These are phyloP conservation scores for Blastocystis sp. DNA, from an alignment of 352 stramenopile species.

Conservation along the genomic window DNA sequence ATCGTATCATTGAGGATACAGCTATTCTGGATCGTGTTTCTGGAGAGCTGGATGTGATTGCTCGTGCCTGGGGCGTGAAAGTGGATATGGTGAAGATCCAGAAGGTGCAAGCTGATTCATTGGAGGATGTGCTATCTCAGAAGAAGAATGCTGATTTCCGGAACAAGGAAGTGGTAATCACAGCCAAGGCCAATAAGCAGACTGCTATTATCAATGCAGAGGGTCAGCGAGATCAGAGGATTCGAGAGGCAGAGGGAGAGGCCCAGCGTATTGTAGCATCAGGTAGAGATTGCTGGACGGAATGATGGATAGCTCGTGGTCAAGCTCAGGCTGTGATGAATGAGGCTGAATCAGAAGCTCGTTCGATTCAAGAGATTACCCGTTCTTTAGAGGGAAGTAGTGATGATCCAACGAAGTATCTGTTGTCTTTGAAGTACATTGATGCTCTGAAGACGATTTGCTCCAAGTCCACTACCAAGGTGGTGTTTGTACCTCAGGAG, in stretches of 20 bases:
- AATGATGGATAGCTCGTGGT: conserved; percentile 64
- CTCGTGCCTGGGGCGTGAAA: conserved; percentile 65
- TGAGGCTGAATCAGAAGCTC: conserved; percentile 65
- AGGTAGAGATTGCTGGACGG: conserved; percentile 14
- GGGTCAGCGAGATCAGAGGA: conserved; percentile 66
- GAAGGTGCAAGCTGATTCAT: conserved; percentile 63
- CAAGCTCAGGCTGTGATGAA: conserved; percentile 67
- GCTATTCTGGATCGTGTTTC: conserved; percentile 66
- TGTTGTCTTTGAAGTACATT: conserved; percentile 68
- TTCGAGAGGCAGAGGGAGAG: conserved; percentile 66
- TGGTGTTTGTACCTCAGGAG: conserved; percentile 65
- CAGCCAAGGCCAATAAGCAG: conserved; percentile 66
- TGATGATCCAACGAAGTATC: conserved; percentile 66
- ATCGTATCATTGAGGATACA: conserved; percentile 68
- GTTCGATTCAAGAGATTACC: conserved; percentile 64
- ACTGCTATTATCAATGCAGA: conserved; percentile 67
- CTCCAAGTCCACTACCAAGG: conserved; percentile 30
- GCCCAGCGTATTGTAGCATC: conserved; percentile 64
- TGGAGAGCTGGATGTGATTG: conserved; percentile 64
- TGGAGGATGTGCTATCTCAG: conserved; percentile 66
- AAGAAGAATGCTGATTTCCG: conserved; percentile 68
- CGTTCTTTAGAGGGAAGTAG: conserved; percentile 62
- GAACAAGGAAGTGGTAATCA: conserved; percentile 68
- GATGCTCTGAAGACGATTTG: conserved; percentile 65
- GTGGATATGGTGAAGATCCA: conserved; percentile 68